A percentile compares a stretch with the other conserved stretches of the same genome.
Evolutionary conservation across 1,284 basidiomycete species (phyloP).

Genomic region (Ustilago crameri): DNA sequence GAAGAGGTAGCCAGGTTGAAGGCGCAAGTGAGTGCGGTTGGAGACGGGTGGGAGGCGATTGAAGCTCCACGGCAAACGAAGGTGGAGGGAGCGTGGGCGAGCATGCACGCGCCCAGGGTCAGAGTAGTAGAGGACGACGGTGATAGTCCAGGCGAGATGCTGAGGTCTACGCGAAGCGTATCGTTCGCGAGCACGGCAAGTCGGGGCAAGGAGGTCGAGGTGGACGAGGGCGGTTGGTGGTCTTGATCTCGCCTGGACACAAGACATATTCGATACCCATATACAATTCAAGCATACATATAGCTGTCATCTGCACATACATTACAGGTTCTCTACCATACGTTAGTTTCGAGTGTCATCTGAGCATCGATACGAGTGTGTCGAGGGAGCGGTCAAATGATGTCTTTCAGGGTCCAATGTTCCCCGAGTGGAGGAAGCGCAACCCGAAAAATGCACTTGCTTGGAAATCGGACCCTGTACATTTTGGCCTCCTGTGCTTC

Average conservation of each 20-base stretch:
- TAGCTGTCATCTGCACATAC: too few species aligned
- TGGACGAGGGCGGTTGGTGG: constrained; percentile 52
- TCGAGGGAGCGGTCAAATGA: too few species aligned
- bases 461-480: too few species aligned
- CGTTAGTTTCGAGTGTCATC: too few species aligned
- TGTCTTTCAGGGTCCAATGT: too few species aligned
- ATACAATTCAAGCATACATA: neutral
- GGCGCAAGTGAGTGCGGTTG: neutral
- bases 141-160: neutral
- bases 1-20: constrained; percentile 5
- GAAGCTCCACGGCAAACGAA: neutral
- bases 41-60: constrained; percentile 29
- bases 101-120: constrained; percentile 36
- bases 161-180: constrained; percentile 7
- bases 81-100: constrained; percentile 26
- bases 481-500: too few species aligned
- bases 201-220: constrained; percentile 30
- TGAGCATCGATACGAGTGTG: too few species aligned
- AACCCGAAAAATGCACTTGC: too few species aligned
- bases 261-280: constrained; percentile 1
- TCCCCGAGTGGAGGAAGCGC: too few species aligned
- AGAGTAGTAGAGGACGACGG: neutral
- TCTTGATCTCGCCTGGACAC: constrained; percentile 8
- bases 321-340: too few species aligned
- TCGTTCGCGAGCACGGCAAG: constrained; percentile 21